Base-by-base conservation (phyloP, 1,139 yeast species). In the Saccharomycopsis hybrid region DNA sequence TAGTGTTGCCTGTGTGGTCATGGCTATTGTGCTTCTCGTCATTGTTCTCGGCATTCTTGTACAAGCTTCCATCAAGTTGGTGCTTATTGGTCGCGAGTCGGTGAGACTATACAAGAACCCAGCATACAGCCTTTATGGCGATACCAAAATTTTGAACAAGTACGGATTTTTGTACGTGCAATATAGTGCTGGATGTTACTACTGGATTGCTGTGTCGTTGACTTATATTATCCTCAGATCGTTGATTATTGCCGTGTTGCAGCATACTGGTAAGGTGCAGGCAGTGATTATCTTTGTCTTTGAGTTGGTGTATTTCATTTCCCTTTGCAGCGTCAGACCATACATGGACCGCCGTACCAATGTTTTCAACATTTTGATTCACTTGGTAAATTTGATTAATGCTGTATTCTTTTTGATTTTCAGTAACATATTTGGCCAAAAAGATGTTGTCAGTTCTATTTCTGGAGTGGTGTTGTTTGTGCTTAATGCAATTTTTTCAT, bases 381-480 rank as follows among this genome's bases (percentile, higher is more conserved):
- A 82, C 48, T 69, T 82, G 25, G 88, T 85, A 30, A 76, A 75
- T 30, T 74, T 85, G 9, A 58, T 84, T 51, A 85, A 85, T 63
- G 81, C 92, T 28, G 83, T 85, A 65, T 69, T 85, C 54, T 85
- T 84, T 65, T 65, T 83, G 51, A 85, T 85, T 67, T 85, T 83
- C 62, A 82, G 90, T 4, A 81, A 81, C 57, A 68, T 85, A 50
- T 85, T 82, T 62, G 80, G 81, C 43, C 88, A 83, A 65, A 76
- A 82, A 7, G 79, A 79, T 13, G 74, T 74, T 18, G 92, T 82
- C 13, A 71, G 79, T 13, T 81, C 90, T 3, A 76, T 85, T 49
- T 81, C 85, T 87, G 95, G 88, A 1, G 80, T 90, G 82, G 74
- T 85, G 1, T 85, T 84, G 64, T 85, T 85, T 61, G 74, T 85